Percentiles rank a stretch among this genome's conserved stretches.
Evolutionary conservation across 305 asterid species (phyloP).

Genomic region (Solanum hybrid): DNA sequence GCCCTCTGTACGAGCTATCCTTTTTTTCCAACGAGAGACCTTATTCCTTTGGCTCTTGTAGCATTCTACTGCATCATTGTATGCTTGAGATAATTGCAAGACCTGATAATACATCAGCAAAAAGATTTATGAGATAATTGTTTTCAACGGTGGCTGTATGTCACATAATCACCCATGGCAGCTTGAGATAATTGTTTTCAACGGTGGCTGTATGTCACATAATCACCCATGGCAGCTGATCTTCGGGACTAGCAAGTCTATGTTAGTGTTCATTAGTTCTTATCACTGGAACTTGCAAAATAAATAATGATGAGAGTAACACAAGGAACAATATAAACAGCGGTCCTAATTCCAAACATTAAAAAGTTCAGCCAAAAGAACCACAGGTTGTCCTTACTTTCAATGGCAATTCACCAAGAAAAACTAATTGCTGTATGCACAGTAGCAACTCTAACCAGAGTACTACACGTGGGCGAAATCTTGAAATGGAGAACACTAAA

Average conservation of each 20-base stretch:
- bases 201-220: not conserved
- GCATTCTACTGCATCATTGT: slow-evolving; percentile 60
- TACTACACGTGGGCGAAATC: not conserved
- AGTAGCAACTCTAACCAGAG: not conserved
- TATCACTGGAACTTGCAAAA: not conserved
- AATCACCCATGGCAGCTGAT: not conserved
- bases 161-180: not conserved
- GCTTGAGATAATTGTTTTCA: not conserved
- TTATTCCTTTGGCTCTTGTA: slow-evolving; percentile 90
- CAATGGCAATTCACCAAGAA: not conserved
- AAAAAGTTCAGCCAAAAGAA: not conserved
- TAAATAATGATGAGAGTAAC: not conserved
- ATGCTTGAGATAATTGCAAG: slow-evolving; percentile 56
- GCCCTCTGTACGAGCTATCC: slow-evolving; percentile 79
- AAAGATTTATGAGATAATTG: slow-evolving; percentile 1
- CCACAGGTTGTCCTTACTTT: not conserved
- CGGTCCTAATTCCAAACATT: not conserved
- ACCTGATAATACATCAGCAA: slow-evolving; percentile 32
- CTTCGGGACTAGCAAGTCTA: not conserved
- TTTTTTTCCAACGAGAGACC: slow-evolving; percentile 86
- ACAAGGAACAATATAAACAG: not conserved
- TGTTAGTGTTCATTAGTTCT: not conserved
- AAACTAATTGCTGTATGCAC: not conserved
- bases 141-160: not conserved
- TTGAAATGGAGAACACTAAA: not conserved